These are phyloP conservation scores for Colletotrichum navitas DNA, from an alignment of 2,329 filamentous ascomycete species.

Conservation along the genomic window DNA sequence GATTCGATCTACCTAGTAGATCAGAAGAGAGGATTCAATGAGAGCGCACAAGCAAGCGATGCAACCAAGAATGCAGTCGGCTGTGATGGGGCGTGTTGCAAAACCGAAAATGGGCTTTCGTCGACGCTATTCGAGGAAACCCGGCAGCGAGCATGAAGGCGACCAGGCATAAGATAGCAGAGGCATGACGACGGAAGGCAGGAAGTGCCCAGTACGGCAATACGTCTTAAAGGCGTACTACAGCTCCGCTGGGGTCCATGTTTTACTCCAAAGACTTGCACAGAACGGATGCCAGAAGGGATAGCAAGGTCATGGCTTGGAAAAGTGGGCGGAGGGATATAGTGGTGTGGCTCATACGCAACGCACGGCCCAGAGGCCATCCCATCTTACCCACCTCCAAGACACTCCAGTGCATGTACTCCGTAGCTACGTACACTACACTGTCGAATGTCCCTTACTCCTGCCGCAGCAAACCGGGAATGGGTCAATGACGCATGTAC, in stretches of 20 bases:
- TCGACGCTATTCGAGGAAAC: conserved; percentile 29
- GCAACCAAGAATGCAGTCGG: background rate
- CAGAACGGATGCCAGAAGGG: background rate
- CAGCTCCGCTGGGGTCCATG: conserved; percentile 18
- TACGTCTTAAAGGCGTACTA: conserved; percentile 8
- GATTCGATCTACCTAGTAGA: conserved; percentile 27
- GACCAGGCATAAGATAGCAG: background rate
- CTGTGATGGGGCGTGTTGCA: conserved; percentile 17
- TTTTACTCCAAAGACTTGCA: conserved; percentile 9
- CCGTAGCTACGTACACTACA: background rate
- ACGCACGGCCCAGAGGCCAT: conserved; percentile 31
- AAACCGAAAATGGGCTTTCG: background rate
- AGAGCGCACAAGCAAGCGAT: background rate
- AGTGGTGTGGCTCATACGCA: conserved; percentile 36
- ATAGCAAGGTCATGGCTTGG: conserved; percentile 21
- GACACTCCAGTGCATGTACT: conserved; percentile 12
- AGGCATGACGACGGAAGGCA: conserved; percentile 15
- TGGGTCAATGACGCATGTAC: conserved; percentile 42
- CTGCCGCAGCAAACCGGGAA: conserved; percentile 42
- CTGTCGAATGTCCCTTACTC: conserved; percentile 27
- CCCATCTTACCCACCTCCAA: conserved; percentile 23
- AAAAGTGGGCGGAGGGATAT: conserved; percentile 11
- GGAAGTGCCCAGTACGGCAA: conserved; percentile 21
- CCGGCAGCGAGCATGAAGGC: conserved; percentile 8
- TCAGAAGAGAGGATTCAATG: conserved; percentile 8